A percentile compares a stretch with the other conserved stretches of the same genome.
These are phyloP conservation scores for Phytophthora meadii DNA, from an alignment of 352 stramenopile species.

Conservation along the genomic window DNA sequence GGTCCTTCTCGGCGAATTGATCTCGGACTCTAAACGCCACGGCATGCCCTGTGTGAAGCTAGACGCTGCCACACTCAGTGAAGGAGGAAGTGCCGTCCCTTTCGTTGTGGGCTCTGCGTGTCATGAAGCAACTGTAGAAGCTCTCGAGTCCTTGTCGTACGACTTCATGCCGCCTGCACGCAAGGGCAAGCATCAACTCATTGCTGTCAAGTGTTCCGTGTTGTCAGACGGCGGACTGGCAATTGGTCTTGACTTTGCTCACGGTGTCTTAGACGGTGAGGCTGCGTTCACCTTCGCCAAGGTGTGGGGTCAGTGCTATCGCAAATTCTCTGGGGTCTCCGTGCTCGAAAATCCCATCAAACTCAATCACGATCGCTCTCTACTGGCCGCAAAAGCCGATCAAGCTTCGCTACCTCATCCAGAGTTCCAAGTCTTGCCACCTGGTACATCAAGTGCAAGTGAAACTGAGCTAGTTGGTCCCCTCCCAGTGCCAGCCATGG, in stretches of 20 bases:
- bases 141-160: neutral
- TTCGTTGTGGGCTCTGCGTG: neutral
- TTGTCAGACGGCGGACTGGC: neutral
- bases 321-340: neutral
- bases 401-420: constrained; percentile 1
- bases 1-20: neutral
- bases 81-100: neutral
- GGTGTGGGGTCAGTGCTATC: constrained; percentile 12
- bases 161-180: constrained; percentile 8
- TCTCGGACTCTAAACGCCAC: neutral
- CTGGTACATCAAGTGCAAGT: neutral
- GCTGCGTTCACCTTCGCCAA: constrained; percentile 4
- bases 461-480: neutral
- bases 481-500: neutral
- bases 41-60: neutral
- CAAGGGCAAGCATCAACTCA: neutral
- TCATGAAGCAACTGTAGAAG: neutral
- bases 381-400: neutral
- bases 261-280: constrained; percentile 5
- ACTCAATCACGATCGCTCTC: constrained; percentile 4
- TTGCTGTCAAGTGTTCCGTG: constrained; percentile 1
- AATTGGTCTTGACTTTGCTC: constrained; percentile 6
- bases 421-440: neutral
- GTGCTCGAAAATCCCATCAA: constrained; percentile 3
- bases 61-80: constrained; percentile 1